Evolutionary conservation across 2,329 filamentous ascomycete species (phyloP).

Genomic region (Fusarium sp.): DNA sequence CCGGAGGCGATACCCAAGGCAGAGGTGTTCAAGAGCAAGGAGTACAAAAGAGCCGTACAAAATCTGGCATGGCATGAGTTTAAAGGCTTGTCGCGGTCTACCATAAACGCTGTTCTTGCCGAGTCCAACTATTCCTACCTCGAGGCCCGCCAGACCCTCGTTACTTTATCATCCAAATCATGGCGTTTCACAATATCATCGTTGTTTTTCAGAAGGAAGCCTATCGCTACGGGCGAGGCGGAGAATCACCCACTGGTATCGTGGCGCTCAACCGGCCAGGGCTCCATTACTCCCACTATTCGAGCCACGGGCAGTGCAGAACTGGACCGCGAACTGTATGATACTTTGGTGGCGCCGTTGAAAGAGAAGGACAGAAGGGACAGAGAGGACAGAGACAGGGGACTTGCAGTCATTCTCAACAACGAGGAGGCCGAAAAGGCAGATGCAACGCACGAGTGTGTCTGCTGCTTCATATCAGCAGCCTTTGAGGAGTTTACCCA

Average conservation of each 20-base stretch:
- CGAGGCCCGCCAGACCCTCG: conserved; percentile 73
- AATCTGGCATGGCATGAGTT: conserved; percentile 78
- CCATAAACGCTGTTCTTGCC: conserved; percentile 80
- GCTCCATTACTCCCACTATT: conserved; percentile 67
- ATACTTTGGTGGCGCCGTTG: conserved; percentile 64
- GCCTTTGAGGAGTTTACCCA: conserved; percentile 78
- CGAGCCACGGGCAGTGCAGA: conserved; percentile 72
- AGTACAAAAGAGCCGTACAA: conserved; percentile 75
- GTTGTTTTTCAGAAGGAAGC: conserved; percentile 73
- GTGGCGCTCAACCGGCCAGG: conserved; percentile 66
- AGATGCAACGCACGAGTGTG: conserved; percentile 72
- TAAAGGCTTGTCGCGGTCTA: conserved; percentile 75
- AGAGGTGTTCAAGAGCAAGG: conserved; percentile 73
- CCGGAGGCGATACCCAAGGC: conserved; percentile 59
- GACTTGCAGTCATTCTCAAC: conserved; percentile 63
- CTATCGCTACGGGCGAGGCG: conserved; percentile 61
- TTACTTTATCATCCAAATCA: conserved; percentile 74
- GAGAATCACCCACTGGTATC: conserved; percentile 70
- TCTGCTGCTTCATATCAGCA: conserved; percentile 78
- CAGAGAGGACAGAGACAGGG: conserved; percentile 61
- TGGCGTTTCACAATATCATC: conserved; percentile 80
- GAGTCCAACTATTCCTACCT: conserved; percentile 84
- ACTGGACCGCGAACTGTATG: conserved; percentile 69
- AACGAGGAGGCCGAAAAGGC: conserved; percentile 66
- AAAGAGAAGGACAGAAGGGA: conserved; percentile 53